Base-by-base conservation (phyloP, 2,329 filamentous ascomycete genomes). In the Magnaporthiopsis rhizophila region DNA sequence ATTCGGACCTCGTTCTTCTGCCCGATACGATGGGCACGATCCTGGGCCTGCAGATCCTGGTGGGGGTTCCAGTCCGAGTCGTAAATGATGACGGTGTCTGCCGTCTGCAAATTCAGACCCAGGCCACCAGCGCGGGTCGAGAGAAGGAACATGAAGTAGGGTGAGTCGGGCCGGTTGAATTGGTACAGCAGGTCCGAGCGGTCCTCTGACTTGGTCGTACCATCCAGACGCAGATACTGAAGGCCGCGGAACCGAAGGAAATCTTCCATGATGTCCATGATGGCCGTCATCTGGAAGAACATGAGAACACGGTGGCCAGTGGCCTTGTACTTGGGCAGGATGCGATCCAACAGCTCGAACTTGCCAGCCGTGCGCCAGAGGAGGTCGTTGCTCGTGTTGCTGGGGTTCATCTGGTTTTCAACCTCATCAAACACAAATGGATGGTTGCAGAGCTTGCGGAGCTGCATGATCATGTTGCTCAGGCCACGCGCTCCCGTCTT, bases 231-330 rank as follows among this genome's bases (percentile, higher is more conserved):
- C 69, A 99, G 83, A 74, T 96, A 99, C 72, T 90, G 84, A 69
- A 97, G 83, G 60, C 89, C 89, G 68, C 91, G 86, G 72, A 92
- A 89, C 3, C 94, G 89, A 67, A 99, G 78, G 75, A 96, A 99
- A 75, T 99, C 95, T 71, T 99, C 95, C 95, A 99, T 98, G 72
- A 99, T 99, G 78, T 99, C 97, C 95, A 99, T 99, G 74, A 99
- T 99, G 67, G 96, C 93, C 4, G 95, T 99, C 95, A 99, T 99
- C 76, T 99, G 95, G 83, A 99, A 99, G 85, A 99, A 99, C 90
- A 99, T 98, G 75, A 99, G 83, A 34, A 98, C 92, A 77, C 95
- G 90, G 85, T 99, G 95, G 21, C 92, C 92, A 1, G 91, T 93
- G 3, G 85, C 88, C 70, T 91, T 86, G 77, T 99, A 98, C 78